phyloP scores from a whole-genome alignment of 2,329 filamentous ascomycete genomes.

The Claviceps sp. region DNA sequence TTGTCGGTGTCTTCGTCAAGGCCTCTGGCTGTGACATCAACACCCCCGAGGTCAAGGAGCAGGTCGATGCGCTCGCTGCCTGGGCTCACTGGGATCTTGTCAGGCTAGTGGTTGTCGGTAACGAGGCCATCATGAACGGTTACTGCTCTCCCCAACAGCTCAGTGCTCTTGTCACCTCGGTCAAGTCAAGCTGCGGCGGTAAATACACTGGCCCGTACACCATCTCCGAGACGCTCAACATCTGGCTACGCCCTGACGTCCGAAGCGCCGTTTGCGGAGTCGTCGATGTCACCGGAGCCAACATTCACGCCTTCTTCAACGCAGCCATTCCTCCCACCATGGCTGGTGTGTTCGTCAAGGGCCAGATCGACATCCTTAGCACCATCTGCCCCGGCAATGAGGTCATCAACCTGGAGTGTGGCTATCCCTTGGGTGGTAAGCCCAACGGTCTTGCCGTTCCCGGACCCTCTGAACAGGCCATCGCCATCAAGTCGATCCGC shows the following conservation, averaged over 20 bases:
- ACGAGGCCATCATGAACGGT: slow-evolving; percentile 75
- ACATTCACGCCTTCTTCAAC: slow-evolving; percentile 96
- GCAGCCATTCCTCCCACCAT: slow-evolving; percentile 42
- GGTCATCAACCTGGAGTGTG: slow-evolving; percentile 76
- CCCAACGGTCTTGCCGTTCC: slow-evolving; percentile 63
- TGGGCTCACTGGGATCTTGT: slow-evolving; percentile 68
- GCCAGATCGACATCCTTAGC: slow-evolving; percentile 60
- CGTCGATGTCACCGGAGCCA: slow-evolving; percentile 70
- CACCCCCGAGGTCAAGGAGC: slow-evolving; percentile 50
- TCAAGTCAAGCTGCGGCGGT: slow-evolving; percentile 54
- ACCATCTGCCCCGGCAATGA: slow-evolving; percentile 57
- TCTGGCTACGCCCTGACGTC: slow-evolving; percentile 54
- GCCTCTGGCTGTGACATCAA: slow-evolving; percentile 43
- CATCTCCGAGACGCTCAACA: slow-evolving; percentile 73
- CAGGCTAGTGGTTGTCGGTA: slow-evolving; percentile 72
- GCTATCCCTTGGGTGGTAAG: slow-evolving; percentile 64
- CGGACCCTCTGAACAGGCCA: slow-evolving; percentile 50
- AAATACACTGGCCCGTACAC: slow-evolving; percentile 61
- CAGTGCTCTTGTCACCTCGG: slow-evolving; percentile 52
- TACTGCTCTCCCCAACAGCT: slow-evolving; percentile 53
- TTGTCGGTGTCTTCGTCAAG: slow-evolving; percentile 80
- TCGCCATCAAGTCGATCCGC: slow-evolving; percentile 60
- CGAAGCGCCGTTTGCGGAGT: slow-evolving; percentile 49
- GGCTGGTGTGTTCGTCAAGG: slow-evolving; percentile 64
- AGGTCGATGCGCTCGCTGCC: slow-evolving; percentile 57